Conservation (phyloP, 2,329 filamentous ascomycete species). For the Onygena corvina region DNA sequence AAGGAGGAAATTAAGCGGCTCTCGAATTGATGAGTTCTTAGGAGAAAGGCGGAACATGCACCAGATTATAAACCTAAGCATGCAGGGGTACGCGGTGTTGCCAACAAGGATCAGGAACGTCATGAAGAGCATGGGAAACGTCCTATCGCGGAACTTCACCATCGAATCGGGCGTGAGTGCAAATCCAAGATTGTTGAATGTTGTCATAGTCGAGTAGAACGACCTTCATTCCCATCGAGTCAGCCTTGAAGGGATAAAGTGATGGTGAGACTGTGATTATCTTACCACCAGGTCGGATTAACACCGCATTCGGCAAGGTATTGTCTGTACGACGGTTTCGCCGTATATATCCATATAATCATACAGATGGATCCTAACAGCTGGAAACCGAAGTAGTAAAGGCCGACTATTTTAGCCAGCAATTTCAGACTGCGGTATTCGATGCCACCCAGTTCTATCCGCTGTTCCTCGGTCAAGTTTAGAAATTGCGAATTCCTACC, state of each 20-base stretch:
- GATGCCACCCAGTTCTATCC: slow-evolving; percentile 40
- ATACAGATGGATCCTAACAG: slow-evolving; percentile 40
- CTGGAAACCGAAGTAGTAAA: slow-evolving; percentile 40
- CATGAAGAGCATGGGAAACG: slow-evolving; percentile 30
- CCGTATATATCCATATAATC: slow-evolving; percentile 38
- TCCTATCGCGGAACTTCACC: slow-evolving; percentile 38
- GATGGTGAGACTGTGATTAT: slow-evolving; percentile 45
- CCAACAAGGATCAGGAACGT: slow-evolving; percentile 31
- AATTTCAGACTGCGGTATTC: slow-evolving; percentile 42
- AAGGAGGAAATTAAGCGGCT: slow-evolving; percentile 44
- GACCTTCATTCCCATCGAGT: slow-evolving; percentile 48
- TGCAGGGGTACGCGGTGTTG: slow-evolving; percentile 43
- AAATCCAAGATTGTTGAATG: slow-evolving; percentile 43
- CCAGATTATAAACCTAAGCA: slow-evolving; percentile 48
- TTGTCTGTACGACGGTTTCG: slow-evolving; percentile 31
- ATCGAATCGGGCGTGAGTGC: slow-evolving; percentile 46
- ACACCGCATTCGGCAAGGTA: slow-evolving; percentile 31
- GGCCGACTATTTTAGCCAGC: slow-evolving; percentile 37
- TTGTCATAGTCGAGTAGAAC: slow-evolving; percentile 42
- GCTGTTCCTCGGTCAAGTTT: slow-evolving; percentile 32
- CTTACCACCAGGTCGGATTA: slow-evolving; percentile 41
- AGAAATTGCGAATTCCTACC: slow-evolving; percentile 39
- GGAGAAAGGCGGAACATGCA: slow-evolving; percentile 39
- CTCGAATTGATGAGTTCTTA: slow-evolving; percentile 24
- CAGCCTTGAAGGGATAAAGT: slow-evolving; percentile 79